Base-by-base conservation (phyloP, 2,329 filamentous ascomycete genomes). In the Trichoderma endophyticum region DNA sequence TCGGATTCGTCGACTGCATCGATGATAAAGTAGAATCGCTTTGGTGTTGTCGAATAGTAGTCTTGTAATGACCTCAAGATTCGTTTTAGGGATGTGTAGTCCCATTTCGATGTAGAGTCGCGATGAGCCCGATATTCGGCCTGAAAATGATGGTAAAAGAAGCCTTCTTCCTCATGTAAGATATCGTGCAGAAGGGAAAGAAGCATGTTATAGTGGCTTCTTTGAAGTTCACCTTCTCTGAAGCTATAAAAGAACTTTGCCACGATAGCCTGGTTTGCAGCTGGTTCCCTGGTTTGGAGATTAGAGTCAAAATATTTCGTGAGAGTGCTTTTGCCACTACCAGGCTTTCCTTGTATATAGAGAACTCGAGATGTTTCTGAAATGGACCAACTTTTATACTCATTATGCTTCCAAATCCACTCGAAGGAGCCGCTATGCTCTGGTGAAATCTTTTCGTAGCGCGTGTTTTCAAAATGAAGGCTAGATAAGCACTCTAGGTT, bases 221-320 rank as follows among this genome's bases (percentile, higher is more conserved):
- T 15, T n/a, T 65, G 62, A 15, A 11, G 28, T 2, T 65, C 62
- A 7, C 62, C 62, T 0, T 65, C 62, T 54, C 62, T 48, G 8
- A 34, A 34, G 2, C 62, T 65, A 4, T 65, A 65, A 24, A 65
- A 65, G 62, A 54, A 65, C 18, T 15, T 54, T 24, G 62, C 62
- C 3, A 65, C 39, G 8, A 65, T 18, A 3, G 39, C 26, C 12
- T 15, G 0, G 1, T 21, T 15, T 14, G 62, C 26, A 1, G 28
- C 28, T 11, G 28, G 39, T 3, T 65, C 39, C n/a, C 12, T 14
- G 0, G 6, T 21, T 1, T 0, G 15, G 0, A 65, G 12, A 32
- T 65, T 18, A 4, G 9, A 21, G 2, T 26, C 30, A 15, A 65
- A 65, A 32, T 65, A 65, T 18, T 65, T 65, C 0, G n/a, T 54